Conservation (phyloP, 2,329 filamentous ascomycete genomes). For the Fusarium tanahbumbuense region DNA sequence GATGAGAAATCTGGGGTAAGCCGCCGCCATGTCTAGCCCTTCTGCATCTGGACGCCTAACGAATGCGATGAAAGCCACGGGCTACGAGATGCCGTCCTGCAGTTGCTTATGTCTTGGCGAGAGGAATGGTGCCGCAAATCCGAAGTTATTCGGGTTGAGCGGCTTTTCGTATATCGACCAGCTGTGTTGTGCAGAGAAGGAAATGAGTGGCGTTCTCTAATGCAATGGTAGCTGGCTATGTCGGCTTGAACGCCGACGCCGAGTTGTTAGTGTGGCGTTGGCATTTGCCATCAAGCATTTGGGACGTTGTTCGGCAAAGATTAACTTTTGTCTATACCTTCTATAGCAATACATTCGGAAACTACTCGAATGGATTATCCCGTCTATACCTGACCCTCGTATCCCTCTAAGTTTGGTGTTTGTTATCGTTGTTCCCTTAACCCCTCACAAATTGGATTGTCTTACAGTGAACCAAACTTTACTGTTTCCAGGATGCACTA, state of each 20-base stretch:
- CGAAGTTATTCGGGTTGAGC: background rate
- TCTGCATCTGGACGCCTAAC: background rate
- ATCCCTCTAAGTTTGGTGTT: too few relatives aligned
- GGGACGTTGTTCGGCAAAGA: background rate
- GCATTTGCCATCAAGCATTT: background rate
- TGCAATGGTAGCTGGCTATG: background rate
- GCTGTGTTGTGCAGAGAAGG: background rate
- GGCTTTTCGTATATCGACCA: background rate
- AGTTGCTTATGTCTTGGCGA: background rate
- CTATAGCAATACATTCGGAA: background rate
- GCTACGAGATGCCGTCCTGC: background rate
- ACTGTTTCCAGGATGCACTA: slow-evolving; percentile 38
- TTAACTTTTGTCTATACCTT: slow-evolving; percentile 26
- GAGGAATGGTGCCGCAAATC: background rate
- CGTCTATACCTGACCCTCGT: background rate
- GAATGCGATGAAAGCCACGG: slow-evolving; percentile 10
- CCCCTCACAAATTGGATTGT: background rate
- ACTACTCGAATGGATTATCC: background rate
- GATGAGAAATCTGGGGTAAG: background rate
- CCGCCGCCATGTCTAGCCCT: background rate
- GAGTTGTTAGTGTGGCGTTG: background rate
- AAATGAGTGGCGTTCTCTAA: background rate
- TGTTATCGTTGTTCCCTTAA: background rate
- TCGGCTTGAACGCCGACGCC: background rate
- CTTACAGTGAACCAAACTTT: background rate